Evolutionary conservation across 352 stramenopile genomes (phyloP).

Genomic region (Pythium graminicola): DNA sequence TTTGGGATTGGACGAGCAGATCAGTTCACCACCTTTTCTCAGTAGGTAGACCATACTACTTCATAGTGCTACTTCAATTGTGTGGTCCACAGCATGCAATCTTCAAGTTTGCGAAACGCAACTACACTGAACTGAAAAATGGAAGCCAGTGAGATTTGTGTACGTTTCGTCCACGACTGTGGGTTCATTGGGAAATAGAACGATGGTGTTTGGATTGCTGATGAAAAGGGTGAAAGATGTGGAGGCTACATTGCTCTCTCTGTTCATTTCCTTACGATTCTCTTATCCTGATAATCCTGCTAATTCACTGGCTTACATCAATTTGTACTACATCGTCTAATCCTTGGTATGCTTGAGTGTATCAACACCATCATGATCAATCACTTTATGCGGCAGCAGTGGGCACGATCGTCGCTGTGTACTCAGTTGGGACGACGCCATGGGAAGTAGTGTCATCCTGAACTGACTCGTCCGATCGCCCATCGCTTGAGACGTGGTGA

Average conservation of each 20-base stretch:
- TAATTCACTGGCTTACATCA: too few species aligned
- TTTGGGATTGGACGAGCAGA: background rate
- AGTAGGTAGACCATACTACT: constrained; percentile 5
- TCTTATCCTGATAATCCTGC: too few species aligned
- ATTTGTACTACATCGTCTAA: too few species aligned
- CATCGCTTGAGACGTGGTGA: constrained; percentile 64
- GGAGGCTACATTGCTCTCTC: too few species aligned
- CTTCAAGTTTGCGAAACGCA: too few species aligned
- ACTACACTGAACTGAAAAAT: background rate
- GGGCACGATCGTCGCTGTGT: background rate
- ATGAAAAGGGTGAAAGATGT: too few species aligned
- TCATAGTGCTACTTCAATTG: constrained; percentile 20
- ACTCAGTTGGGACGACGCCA: background rate
- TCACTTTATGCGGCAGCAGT: constrained; percentile 13
- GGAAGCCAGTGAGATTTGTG: background rate
- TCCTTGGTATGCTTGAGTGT: background rate
- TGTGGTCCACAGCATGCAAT: background rate
- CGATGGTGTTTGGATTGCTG: too few species aligned
- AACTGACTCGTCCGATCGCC: constrained; percentile 14
- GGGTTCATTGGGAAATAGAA: too few species aligned
- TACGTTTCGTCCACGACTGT: too few species aligned
- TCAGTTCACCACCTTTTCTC: too few species aligned
- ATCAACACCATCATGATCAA: background rate
- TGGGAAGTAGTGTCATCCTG: background rate
- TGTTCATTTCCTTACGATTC: too few species aligned